phyloP scores from a whole-genome alignment of 1,139 yeast species.

The Kazachstania sp. region DNA sequence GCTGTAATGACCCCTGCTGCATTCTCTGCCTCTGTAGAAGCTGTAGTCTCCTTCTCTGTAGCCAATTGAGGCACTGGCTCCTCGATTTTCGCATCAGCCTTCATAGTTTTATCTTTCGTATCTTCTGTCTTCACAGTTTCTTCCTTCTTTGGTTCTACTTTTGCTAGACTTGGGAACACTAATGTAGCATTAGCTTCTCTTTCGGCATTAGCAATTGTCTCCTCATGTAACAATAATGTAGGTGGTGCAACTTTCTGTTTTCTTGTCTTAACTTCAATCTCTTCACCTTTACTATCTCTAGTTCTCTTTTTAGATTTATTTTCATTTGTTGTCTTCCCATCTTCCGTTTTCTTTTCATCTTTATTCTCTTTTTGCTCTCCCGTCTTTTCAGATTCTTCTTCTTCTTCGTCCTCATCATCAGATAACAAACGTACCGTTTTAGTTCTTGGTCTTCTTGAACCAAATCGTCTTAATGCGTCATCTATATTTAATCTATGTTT shows the following conservation, averaged over 20 bases:
- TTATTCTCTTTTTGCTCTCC: no score
- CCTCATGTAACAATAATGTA: constrained; percentile 25
- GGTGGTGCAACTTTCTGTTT: constrained; percentile 28
- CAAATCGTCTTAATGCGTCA: constrained; percentile 47
- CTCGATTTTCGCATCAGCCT: not conserved
- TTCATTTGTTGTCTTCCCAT: constrained; percentile 4
- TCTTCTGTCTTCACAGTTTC: no score
- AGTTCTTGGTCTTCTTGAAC: constrained; percentile 30
- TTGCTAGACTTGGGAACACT: constrained; percentile 25
- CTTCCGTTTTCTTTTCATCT: constrained; percentile 1
- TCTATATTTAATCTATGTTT: constrained; percentile 48
- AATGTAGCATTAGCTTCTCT: constrained; percentile 26
- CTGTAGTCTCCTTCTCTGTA: no score
- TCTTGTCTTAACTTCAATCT: constrained; percentile 11
- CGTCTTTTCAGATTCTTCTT: no score
- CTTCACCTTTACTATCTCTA: constrained; percentile 11
- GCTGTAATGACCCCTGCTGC: not conserved
- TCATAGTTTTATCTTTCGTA: no score
- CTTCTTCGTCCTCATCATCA: constrained; percentile 7
- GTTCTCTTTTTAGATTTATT: constrained; percentile 7
- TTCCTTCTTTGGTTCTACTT: constrained; percentile 1
- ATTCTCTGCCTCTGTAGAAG: not conserved
- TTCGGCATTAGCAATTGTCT: constrained; percentile 22
- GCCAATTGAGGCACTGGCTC: not conserved
- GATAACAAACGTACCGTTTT: constrained; percentile 20